Base-by-base conservation (phyloP, 2,329 filamentous ascomycete species). In the Didymella segeticola region DNA sequence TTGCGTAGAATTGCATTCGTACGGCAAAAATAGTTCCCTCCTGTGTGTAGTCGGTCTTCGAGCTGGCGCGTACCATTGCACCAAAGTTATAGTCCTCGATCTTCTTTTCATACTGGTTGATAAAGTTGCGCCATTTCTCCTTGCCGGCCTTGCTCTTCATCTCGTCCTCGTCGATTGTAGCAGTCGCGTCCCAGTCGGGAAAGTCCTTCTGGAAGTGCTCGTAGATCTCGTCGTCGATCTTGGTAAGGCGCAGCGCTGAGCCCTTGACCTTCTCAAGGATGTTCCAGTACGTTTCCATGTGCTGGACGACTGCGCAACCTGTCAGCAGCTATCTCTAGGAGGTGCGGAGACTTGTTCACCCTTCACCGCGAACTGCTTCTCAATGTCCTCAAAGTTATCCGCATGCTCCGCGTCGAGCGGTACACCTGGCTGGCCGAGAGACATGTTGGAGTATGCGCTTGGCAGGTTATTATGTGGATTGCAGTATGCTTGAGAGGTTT, bases 311-410 rank as follows among this genome's bases (percentile, higher is more conserved):
- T 83, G 62, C 22, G 53, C 70, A 59, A 9, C 23, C 3, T 23
- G 56, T 66, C 54, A 72, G 62, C 52, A 14, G 17, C n/a, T 1
- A 17, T 5, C 56, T 19, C 66, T 81, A 17, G 6, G 12, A n/a
- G 7, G n/a, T 37, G 7, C 14, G n/a, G 9, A 22, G 10, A 9
- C 26, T 3, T 15, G 42, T 47, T n/a, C 69, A 91, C 90, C 89
- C 82, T 98, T 98, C 68, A 99, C 95, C 25, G 95, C 95, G 71
- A 99, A 99, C 77, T 98, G 95, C 83, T 97, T 96, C 84, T 99
- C 95, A 75, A 99, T 97, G 77, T 89, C 86, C 75, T 88, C 85
- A 62, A 87, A 80, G 77, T 90, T 90, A 71, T 89, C 84, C 29
- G 86, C 85, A 72, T 86, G 77, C 70, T 89, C 85, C 20, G 78